These are phyloP conservation scores for Pseudocercospora fuligena DNA, from an alignment of 2,329 filamentous ascomycete genomes.

Conservation along the genomic window DNA sequence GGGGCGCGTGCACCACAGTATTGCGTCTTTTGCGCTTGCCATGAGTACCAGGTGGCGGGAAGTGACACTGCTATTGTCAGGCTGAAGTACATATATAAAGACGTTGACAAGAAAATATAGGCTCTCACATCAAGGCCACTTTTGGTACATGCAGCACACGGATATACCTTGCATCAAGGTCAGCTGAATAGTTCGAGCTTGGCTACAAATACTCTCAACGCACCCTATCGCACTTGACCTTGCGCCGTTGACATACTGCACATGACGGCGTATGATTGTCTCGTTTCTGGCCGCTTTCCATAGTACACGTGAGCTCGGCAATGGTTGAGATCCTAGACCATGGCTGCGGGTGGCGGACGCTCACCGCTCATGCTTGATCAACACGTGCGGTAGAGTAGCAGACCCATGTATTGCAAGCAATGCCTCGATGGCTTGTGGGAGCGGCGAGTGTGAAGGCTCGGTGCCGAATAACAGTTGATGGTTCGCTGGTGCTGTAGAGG, in stretches of 20 bases:
- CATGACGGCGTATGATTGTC: conserved; percentile 37
- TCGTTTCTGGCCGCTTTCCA: conserved; percentile 17
- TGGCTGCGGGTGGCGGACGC: background rate
- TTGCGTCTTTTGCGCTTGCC: conserved; percentile 30
- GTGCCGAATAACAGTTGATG: background rate
- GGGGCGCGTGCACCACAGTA: conserved; percentile 18
- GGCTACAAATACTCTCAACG: background rate
- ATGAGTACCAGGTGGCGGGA: conserved; percentile 23
- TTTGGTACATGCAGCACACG: conserved; percentile 33
- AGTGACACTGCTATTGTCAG: conserved; percentile 13
- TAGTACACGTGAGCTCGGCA: conserved; percentile 5
- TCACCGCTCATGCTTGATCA: background rate
- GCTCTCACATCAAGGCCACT: conserved; percentile 26
- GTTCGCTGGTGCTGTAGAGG: background rate
- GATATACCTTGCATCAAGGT: conserved; percentile 22
- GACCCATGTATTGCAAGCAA: background rate
- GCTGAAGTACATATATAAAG: background rate
- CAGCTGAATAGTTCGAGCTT: background rate
- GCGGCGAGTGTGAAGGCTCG: background rate
- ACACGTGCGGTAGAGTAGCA: background rate
- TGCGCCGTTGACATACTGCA: conserved; percentile 33
- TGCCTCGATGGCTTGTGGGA: background rate
- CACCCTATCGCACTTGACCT: conserved; percentile 35
- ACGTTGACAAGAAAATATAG: background rate
- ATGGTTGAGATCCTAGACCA: background rate